Evolutionary conservation across 169 alveolate genomes (phyloP).

Genomic region (Plasmodium chabaudi): DNA sequence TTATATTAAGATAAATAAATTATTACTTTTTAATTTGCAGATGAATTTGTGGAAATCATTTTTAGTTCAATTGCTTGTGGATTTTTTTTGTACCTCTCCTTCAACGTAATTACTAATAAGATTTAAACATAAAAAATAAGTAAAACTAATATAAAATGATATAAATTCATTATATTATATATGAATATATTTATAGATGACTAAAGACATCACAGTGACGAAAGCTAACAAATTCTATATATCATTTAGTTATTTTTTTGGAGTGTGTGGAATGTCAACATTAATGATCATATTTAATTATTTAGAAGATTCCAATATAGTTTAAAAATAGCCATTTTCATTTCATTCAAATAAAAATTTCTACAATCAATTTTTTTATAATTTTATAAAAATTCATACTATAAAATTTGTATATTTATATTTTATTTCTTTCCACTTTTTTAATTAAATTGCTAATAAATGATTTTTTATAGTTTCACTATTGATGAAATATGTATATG

Average conservation of each 20-base stretch:
- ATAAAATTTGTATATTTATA: background rate
- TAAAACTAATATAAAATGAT: conserved; percentile 2
- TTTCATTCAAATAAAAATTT: conserved; percentile 4
- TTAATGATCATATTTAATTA: conserved; percentile 58
- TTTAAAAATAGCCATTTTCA: conserved; percentile 20
- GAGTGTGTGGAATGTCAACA: conserved; percentile 71
- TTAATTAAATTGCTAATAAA: too few relatives aligned
- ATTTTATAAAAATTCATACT: background rate
- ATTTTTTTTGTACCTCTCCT: conserved; percentile 65
- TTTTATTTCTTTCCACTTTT: background rate
- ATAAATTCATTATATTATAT: conserved; percentile 10
- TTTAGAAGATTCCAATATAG: conserved; percentile 26
- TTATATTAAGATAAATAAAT: conserved; percentile 10
- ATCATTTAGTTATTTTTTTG: conserved; percentile 69
- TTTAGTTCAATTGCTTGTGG: conserved; percentile 74
- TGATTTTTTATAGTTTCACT: too few relatives aligned
- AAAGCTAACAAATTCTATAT: conserved; percentile 35
- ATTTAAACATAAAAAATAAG: conserved; percentile 18
- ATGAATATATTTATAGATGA: conserved; percentile 56
- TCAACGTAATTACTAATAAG: conserved; percentile 39
- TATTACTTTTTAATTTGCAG: conserved; percentile 29
- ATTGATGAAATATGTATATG: too few relatives aligned
- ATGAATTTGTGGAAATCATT: conserved; percentile 67
- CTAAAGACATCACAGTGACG: conserved; percentile 59
- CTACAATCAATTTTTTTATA: background rate